phyloP scores from a whole-genome alignment of 129 eudicot species.

The Pulicaria dysenterica region DNA sequence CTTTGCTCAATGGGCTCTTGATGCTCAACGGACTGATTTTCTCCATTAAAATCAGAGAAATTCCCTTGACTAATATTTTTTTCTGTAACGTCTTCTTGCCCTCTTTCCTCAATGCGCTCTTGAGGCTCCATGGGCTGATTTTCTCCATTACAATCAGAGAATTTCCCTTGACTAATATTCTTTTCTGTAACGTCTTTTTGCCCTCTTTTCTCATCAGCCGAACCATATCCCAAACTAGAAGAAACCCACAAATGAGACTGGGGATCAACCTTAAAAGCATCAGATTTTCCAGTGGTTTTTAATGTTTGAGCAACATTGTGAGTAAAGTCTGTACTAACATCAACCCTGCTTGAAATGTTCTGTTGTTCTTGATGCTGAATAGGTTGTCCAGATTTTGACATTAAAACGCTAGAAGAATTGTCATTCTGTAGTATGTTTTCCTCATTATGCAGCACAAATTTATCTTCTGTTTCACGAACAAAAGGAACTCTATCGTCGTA shows the following conservation, averaged over 20 bases:
- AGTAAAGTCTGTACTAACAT: slow-evolving; percentile 14
- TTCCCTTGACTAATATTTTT: no score
- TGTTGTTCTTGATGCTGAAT: slow-evolving; percentile 18
- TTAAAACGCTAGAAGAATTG: slow-evolving; percentile 5
- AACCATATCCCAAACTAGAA: not conserved
- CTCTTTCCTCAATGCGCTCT: not conserved
- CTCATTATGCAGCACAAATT: slow-evolving; percentile 13
- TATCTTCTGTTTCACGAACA: slow-evolving; percentile 25
- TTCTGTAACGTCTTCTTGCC: slow-evolving; percentile 14
- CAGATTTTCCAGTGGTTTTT: slow-evolving; percentile 11
- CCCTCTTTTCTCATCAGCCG: slow-evolving; percentile 8
- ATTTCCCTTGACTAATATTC: no score
- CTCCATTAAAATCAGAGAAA: no score
- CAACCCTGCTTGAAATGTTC: slow-evolving; percentile 5
- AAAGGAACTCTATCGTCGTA: slow-evolving; percentile 5
- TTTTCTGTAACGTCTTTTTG: not conserved
- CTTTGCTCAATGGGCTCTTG: no score
- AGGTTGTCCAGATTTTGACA: slow-evolving; percentile 21
- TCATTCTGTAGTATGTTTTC: slow-evolving; percentile 18
- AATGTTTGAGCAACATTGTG: slow-evolving; percentile 37
- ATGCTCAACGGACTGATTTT: no score
- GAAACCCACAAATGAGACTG: slow-evolving; percentile 17
- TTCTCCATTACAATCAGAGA: no score
- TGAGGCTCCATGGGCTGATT: no score
- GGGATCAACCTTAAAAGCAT: slow-evolving; percentile 10